A percentile compares a stretch with the other conserved stretches of the same genome.
These are phyloP conservation scores for Penicillium sp. DNA, from an alignment of 2,329 filamentous ascomycete species.

Conservation along the genomic window DNA sequence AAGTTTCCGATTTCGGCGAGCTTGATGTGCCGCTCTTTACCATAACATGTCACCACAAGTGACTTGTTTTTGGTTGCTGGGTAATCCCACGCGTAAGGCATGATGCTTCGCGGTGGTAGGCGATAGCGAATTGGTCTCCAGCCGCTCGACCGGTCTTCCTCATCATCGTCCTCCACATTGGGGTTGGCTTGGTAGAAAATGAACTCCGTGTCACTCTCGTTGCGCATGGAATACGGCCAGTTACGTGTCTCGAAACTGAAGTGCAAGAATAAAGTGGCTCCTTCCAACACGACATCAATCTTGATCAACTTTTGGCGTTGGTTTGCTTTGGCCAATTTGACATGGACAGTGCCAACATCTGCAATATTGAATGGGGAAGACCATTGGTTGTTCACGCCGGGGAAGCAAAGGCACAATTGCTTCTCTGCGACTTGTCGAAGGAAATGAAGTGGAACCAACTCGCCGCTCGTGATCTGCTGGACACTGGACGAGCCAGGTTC, in stretches of 20 bases:
- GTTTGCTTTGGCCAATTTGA: conserved; percentile 87
- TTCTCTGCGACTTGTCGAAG: conserved; percentile 76
- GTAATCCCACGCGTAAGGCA: conserved; percentile 99
- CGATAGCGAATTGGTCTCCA: conserved; percentile 93
- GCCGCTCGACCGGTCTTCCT: conserved; percentile 67
- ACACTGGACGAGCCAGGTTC: conserved; percentile 88
- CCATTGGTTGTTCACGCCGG: conserved; percentile 94
- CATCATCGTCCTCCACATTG: conserved; percentile 86
- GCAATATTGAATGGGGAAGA: conserved; percentile 97
- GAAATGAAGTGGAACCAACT: conserved; percentile 81
- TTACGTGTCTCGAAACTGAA: conserved; percentile 86
- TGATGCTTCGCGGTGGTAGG: conserved; percentile 87
- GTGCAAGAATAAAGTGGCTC: conserved; percentile 87
- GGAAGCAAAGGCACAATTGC: conserved; percentile 87
- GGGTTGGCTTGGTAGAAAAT: conserved; percentile 94
- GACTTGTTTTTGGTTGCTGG: conserved; percentile 96
- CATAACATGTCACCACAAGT: conserved; percentile 71
- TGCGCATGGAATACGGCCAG: conserved; percentile 98
- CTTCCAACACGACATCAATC: conserved; percentile 84
- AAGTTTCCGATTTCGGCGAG: conserved; percentile 94
- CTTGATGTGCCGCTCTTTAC: conserved; percentile 84
- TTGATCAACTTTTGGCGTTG: conserved; percentile 84
- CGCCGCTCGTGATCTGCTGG: conserved; percentile 68
- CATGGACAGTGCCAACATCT: conserved; percentile 82
- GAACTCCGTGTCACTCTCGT: conserved; percentile 95